Evolutionary conservation across 164 flowering plant species (phyloP).

Genomic region (Malania oleifera): DNA sequence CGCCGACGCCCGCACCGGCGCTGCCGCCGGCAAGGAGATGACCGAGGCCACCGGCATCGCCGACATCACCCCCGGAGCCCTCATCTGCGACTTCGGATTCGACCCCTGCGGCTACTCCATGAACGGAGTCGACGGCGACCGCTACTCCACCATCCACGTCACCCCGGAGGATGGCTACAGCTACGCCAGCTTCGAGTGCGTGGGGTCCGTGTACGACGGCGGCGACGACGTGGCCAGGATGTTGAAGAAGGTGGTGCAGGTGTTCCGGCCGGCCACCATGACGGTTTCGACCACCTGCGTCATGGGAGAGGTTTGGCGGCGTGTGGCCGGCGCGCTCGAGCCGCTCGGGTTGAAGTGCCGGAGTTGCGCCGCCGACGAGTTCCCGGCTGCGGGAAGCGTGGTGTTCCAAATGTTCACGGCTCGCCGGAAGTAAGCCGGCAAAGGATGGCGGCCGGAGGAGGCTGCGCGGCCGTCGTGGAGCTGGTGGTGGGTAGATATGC

Average conservation of each 20-base stretch:
- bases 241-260: slow-evolving; percentile 53
- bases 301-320: slow-evolving; percentile 25
- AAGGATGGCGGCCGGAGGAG: background rate
- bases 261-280: slow-evolving; percentile 71
- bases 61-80: slow-evolving; percentile 38
- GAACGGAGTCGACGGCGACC: slow-evolving; percentile 68
- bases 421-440: slow-evolving; percentile 40
- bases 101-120: slow-evolving; percentile 99
- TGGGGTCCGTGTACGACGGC: slow-evolving; percentile 41
- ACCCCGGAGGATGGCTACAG: slow-evolving; percentile 97
- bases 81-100: slow-evolving; percentile 78
- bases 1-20: slow-evolving; percentile 40
- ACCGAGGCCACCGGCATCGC: slow-evolving; percentile 66
- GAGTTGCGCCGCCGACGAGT: slow-evolving; percentile 49
- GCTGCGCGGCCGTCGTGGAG: too few relatives aligned
- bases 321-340: slow-evolving; percentile 40
- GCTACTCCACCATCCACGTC: slow-evolving; percentile 86
- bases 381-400: slow-evolving; percentile 62
- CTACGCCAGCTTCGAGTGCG: slow-evolving; percentile 89
- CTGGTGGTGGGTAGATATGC: background rate
- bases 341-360: slow-evolving; percentile 52
- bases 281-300: slow-evolving; percentile 51
- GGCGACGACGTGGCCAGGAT: slow-evolving; percentile 23
- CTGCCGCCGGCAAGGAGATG: slow-evolving; percentile 68
- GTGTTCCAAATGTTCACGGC: slow-evolving; percentile 68